phyloP scores from a whole-genome alignment of 2,329 filamentous ascomycete genomes.

The Aspergillus glaucus region DNA sequence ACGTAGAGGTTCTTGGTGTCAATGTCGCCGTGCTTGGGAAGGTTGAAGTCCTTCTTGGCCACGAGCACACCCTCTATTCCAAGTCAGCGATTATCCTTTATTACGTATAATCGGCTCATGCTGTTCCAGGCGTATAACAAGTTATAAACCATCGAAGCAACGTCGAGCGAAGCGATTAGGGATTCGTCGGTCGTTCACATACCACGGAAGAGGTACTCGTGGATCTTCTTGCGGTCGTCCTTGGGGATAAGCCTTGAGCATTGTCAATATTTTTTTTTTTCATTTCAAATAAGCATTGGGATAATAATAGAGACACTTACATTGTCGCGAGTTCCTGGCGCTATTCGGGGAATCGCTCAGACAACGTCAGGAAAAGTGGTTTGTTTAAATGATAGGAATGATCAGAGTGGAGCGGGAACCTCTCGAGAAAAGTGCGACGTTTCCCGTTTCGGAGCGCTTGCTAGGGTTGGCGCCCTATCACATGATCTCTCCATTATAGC shows the following conservation, averaged over 20 bases:
- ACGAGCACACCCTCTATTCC: slow-evolving; percentile 71
- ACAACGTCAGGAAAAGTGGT: slow-evolving; percentile 36
- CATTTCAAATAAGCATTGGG: slow-evolving; percentile 3
- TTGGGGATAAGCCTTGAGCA: slow-evolving; percentile 88
- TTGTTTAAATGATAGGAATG: slow-evolving; percentile 30
- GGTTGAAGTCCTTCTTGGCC: slow-evolving; percentile 99
- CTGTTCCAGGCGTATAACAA: neutral
- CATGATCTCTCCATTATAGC: slow-evolving; percentile 1
- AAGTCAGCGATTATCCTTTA: slow-evolving; percentile 13
- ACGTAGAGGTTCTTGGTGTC: slow-evolving; percentile 99
- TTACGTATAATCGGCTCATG: slow-evolving; percentile 8
- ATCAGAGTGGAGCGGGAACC: slow-evolving; percentile 25
- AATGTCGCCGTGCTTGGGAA: slow-evolving; percentile 94
- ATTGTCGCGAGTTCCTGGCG: slow-evolving; percentile 51
- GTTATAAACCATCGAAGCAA: neutral
- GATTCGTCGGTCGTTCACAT: slow-evolving; percentile 25
- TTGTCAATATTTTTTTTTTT: slow-evolving; percentile 11
- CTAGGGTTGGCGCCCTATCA: slow-evolving; percentile 28
- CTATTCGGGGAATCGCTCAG: slow-evolving; percentile 49
- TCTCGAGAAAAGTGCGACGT: slow-evolving; percentile 30
- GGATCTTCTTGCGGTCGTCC: slow-evolving; percentile 99
- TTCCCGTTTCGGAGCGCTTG: slow-evolving; percentile 20
- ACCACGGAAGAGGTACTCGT: slow-evolving; percentile 99
- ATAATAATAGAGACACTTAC: slow-evolving; percentile 23
- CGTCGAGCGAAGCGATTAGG: neutral